Evolutionary conservation across 1,284 basidiomycete genomes (phyloP), one percentile per base, ranked within the genome.

Genomic region (Stereum hirsutum): DNA sequence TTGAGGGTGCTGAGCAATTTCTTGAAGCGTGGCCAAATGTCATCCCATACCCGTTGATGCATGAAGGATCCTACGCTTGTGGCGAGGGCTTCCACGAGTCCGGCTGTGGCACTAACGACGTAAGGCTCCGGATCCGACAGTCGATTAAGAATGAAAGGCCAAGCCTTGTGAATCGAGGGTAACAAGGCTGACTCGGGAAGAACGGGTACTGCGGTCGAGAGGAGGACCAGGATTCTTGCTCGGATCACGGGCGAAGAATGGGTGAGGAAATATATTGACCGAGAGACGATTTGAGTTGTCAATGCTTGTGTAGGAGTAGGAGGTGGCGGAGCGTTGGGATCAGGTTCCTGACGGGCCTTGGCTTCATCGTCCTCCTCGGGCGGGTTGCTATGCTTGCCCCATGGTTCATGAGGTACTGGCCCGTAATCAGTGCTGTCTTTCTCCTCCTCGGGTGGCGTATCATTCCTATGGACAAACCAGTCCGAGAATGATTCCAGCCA

Each of bases 261-360:
- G 1, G 92, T 91, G 34, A 96, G 74, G 64, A 94, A 94, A 63
- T 81, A 89, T n/a, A 89, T 61, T 1, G 89, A 88, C 40, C 91
- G 84, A 5, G 78, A 70, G 35, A 95, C 78, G 45, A 97, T 93
- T 52, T 89, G 81, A 38, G 78, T 75, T n/a, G 84, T 82, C 40
- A 94, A 68, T 17, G 68, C 60, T 58, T 94, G 88, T 0, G 80
- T 70, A 2, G 84, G 72, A 1, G 85, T 87, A 1, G 77, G 66
- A n/a, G 73, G 68, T 43, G 47, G 51, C 37, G 59, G 56, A 14
- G 55, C 55, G 35, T 58, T 55, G 3, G 49, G 28, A 30, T 46
- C 40, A 45, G 46, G 44, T 37, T 51, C 48, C 12, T 51, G 52
- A 20, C 56, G 48, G 3, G 48, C 40, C 19, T 46, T 54, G 33